Conservation (phyloP, 345 rosid species). For the Mercurialis annua region DNA sequence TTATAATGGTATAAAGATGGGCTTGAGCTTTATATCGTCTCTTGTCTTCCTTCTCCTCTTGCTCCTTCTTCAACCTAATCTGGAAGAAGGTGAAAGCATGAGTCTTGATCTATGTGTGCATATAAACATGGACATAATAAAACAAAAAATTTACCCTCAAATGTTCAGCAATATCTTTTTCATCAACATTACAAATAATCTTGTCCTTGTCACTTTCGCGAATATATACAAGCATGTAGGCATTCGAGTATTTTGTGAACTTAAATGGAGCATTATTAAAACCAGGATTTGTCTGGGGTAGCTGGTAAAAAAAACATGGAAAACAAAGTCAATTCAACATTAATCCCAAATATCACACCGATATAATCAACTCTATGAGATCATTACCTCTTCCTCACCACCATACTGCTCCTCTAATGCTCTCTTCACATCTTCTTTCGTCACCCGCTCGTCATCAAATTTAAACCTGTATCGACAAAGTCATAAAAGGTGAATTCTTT, state of each 20-base stretch:
- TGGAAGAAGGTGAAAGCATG: slow-evolving; percentile 24
- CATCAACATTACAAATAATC: slow-evolving; percentile 94
- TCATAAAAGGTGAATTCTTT: not conserved
- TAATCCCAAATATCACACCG: not conserved
- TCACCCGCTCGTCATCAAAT: slow-evolving; percentile 96
- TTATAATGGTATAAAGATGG: slow-evolving; percentile 79
- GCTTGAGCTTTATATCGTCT: slow-evolving; percentile 90
- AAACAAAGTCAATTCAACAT: slow-evolving; percentile 6
- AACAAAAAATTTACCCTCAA: slow-evolving; percentile 61
- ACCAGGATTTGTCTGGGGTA: slow-evolving; percentile 90
- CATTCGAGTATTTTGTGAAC: slow-evolving; percentile 91
- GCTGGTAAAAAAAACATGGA: slow-evolving; percentile 35
- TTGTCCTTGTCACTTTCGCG: slow-evolving; percentile 97
- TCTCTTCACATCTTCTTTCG: slow-evolving; percentile 88
- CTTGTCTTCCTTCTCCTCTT: slow-evolving; percentile 91
- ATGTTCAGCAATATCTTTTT: slow-evolving; percentile 94
- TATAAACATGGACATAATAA: not conserved
- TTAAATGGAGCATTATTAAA: slow-evolving; percentile 89
- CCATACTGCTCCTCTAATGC: slow-evolving; percentile 98
- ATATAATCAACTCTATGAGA: not conserved
- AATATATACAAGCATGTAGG: slow-evolving; percentile 97
- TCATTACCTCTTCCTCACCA: slow-evolving; percentile 87
- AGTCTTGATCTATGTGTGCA: not conserved
- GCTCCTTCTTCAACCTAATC: slow-evolving; percentile 92
- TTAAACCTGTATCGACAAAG: slow-evolving; percentile 63